phyloP scores from a whole-genome alignment of 2,329 filamentous ascomycete species.

The Xylariaceae sp. region DNA sequence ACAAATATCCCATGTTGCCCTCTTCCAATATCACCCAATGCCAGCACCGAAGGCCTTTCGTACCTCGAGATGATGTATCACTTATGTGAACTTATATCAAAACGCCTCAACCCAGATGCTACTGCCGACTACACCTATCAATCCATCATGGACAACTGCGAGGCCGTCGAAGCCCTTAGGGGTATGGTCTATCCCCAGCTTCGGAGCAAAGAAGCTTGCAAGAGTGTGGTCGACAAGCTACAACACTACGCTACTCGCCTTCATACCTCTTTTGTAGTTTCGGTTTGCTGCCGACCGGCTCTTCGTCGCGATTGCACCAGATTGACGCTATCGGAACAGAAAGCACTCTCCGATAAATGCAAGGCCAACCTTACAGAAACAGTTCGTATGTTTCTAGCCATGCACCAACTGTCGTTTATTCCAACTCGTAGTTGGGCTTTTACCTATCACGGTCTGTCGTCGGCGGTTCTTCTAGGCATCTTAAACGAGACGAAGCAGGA shows the following conservation, averaged over 20 bases:
- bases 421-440: constrained; percentile 67
- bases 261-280: constrained; percentile 64
- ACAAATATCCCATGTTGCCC: constrained; percentile 57
- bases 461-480: constrained; percentile 62
- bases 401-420: constrained; percentile 66
- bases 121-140: constrained; percentile 48
- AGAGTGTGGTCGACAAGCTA: constrained; percentile 59
- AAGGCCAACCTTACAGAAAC: constrained; percentile 63
- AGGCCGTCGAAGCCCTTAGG: constrained; percentile 52
- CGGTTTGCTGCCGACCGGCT: constrained; percentile 62
- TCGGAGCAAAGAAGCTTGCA: constrained; percentile 60
- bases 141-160: constrained; percentile 58
- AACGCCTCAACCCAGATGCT: constrained; percentile 54
- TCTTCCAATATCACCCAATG: constrained; percentile 45
- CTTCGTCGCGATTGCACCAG: constrained; percentile 52
- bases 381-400: constrained; percentile 66
- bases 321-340: constrained; percentile 53
- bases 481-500: constrained; percentile 62
- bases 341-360: constrained; percentile 55
- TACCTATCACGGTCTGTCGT: constrained; percentile 65
- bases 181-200: constrained; percentile 50
- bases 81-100: constrained; percentile 59
- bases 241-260: constrained; percentile 64
- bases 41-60: constrained; percentile 47
- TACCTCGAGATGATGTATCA: constrained; percentile 67